Evolutionary conservation across 441 rosid genomes (phyloP), one percentile per base, ranked within the genome.

Genomic region (Macaranga tanarius): DNA sequence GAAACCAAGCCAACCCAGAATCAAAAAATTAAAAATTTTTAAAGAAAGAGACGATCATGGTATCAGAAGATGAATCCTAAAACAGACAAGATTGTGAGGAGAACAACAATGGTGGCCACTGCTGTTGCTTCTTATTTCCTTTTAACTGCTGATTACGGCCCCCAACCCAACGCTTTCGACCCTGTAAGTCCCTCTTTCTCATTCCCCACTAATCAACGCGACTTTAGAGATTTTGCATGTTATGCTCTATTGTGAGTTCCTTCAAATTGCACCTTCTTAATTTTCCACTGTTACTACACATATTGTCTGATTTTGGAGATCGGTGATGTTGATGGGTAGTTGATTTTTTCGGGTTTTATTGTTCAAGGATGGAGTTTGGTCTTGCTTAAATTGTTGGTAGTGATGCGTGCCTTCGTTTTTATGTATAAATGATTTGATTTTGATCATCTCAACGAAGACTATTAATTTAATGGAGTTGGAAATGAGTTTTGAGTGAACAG

Each of bases 101-200:
- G 90, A 70, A 89, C 88, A 22, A 92, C 98, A 10, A 84, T 90
- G 89, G 92, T 88, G 80, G 96, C 95, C 28, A 92, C 98, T 13
- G 89, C 77, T 9, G 88, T 89, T 67, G 93, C 95, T 63, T 87
- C 95, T 57, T 93, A 93, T 86, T 87, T 93, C 65, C 95, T 93
- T 67, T 83, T 93, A 67, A 92, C 96, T 3, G 93, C 91, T 26
- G 97, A 93, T 71, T 92, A 92, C 77, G 97, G 97, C 58, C 91
- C 97, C 54, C 86, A 90, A 54, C 93, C 98, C 48, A 92, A 89
- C 77, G 89, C 69, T 68, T 86, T 93, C 45, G 97, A 90, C 69
- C 98, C 98, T 13, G 97, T 90, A 64, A 65, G 85, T 19, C 67
- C 64, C 57, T 48, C 16, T 60, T 51, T 11, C 5, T 10, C 22